Percentiles rank a stretch among this genome's conserved stretches.
These are phyloP conservation scores for Candida tropicalis DNA, from an alignment of 1,139 yeast species.

Conservation along the genomic window DNA sequence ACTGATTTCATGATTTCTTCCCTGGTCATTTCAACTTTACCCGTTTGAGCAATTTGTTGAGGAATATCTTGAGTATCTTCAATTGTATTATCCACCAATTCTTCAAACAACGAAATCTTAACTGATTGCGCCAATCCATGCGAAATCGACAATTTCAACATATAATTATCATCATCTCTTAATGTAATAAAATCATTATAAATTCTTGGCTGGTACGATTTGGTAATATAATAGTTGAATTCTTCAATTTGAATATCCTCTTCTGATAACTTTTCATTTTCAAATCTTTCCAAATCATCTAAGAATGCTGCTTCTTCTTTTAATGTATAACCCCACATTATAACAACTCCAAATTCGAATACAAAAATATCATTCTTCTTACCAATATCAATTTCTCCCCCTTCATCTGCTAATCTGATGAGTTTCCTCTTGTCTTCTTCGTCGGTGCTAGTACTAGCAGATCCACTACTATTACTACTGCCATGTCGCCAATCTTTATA, in stretches of 20 bases:
- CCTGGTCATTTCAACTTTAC: conserved; percentile 91
- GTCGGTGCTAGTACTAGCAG: conserved; percentile 19
- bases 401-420: conserved; percentile 84
- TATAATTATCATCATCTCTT: conserved; percentile 86
- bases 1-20: conserved; percentile 96
- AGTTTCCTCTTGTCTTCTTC: conserved; percentile 41
- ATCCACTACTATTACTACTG: conserved; percentile 26
- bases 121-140: conserved; percentile 94
- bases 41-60: conserved; percentile 90
- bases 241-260: conserved; percentile 95
- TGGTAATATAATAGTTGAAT: conserved; percentile 90
- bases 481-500: conserved; percentile 76
- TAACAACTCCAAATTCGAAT: conserved; percentile 93
- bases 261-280: conserved; percentile 83
- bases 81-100: conserved; percentile 91
- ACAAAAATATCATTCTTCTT: conserved; percentile 80
- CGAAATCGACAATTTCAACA: conserved; percentile 85
- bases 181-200: conserved; percentile 93
- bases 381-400: conserved; percentile 88
- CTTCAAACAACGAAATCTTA: conserved; percentile 92
- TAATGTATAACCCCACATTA: conserved; percentile 90
- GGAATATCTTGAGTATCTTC: conserved; percentile 97
- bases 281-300: conserved; percentile 82
- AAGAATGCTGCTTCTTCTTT: conserved; percentile 84
- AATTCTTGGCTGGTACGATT: conserved; percentile 90